Evolutionary conservation across 257 asterid species (phyloP).

Genomic region (Ligustrum vulgare): DNA sequence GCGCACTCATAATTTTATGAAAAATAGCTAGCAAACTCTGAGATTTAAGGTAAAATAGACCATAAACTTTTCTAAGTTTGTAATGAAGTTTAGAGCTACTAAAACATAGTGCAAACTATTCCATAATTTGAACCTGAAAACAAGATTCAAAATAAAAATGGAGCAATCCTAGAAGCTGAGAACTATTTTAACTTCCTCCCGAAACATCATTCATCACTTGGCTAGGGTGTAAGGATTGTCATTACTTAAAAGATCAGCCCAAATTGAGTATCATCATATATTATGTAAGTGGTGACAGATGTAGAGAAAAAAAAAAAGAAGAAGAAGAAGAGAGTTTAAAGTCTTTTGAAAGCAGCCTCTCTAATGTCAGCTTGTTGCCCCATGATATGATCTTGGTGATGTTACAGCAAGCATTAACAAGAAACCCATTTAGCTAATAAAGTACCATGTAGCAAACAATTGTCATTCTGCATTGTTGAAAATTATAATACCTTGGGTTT

Average conservation of each 20-base stretch:
- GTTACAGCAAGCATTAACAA: not conserved
- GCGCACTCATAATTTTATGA: not conserved
- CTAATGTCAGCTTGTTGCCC: not conserved
- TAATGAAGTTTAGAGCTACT: no score
- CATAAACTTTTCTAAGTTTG: not conserved
- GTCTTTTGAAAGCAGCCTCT: not conserved
- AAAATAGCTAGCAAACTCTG: not conserved
- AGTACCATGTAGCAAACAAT: conserved; percentile 2
- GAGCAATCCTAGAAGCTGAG: not conserved
- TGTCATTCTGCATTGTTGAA: conserved; percentile 18
- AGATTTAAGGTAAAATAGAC: not conserved
- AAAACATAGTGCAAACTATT: not conserved
- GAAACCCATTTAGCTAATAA: not conserved
- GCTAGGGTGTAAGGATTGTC: not conserved
- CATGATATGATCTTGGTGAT: not conserved
- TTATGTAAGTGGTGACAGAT: not conserved
- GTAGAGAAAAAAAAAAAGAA: no score
- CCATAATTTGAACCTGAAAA: not conserved
- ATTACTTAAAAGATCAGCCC: not conserved
- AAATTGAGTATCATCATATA: not conserved
- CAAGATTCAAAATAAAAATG: not conserved
- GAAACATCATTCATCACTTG: not conserved
- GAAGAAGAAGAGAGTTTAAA: no score
- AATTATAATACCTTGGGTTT: conserved; percentile 73
- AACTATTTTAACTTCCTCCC: not conserved